These are phyloP conservation scores for Exophiala oligosperma DNA, from an alignment of 2,329 filamentous ascomycete species.

Conservation along the genomic window DNA sequence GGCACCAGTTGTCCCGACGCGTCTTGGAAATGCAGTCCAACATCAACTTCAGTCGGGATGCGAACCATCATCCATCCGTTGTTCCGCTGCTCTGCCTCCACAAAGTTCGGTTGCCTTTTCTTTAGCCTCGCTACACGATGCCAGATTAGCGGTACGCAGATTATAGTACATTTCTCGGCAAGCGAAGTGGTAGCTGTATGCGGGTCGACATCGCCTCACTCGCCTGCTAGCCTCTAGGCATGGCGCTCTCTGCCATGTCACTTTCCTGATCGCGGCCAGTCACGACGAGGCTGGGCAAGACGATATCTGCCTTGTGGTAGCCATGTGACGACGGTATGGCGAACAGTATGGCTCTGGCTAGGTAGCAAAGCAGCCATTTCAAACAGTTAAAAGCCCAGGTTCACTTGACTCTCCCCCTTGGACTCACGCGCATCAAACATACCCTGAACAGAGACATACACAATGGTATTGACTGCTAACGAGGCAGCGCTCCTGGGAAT, in stretches of 20 bases:
- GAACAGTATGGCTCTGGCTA: no score
- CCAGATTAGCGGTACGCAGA: neutral
- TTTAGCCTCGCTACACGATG: neutral
- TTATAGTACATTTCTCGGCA: no score
- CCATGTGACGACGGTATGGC: no score
- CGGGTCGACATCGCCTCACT: neutral
- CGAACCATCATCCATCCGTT: neutral
- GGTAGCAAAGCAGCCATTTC: no score
- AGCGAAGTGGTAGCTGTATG: neutral
- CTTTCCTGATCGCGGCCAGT: neutral
- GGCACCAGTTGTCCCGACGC: neutral
- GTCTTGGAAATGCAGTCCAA: neutral
- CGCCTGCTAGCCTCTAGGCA: conserved; percentile 1
- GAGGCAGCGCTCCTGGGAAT: conserved; percentile 5
- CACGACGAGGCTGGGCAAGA: neutral
- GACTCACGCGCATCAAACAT: no score
- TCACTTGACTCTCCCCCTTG: no score
- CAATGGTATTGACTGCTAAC: conserved; percentile 4
- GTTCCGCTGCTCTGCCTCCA: neutral
- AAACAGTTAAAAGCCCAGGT: no score
- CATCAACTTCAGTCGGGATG: neutral
- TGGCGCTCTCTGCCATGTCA: neutral
- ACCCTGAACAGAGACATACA: neutral
- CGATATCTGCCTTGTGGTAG: neutral
- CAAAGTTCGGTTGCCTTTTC: neutral